Evolutionary conservation across 345 rosid genomes (phyloP), one percentile per base, ranked within the genome.

Genomic region (Toxicodendron radicans): DNA sequence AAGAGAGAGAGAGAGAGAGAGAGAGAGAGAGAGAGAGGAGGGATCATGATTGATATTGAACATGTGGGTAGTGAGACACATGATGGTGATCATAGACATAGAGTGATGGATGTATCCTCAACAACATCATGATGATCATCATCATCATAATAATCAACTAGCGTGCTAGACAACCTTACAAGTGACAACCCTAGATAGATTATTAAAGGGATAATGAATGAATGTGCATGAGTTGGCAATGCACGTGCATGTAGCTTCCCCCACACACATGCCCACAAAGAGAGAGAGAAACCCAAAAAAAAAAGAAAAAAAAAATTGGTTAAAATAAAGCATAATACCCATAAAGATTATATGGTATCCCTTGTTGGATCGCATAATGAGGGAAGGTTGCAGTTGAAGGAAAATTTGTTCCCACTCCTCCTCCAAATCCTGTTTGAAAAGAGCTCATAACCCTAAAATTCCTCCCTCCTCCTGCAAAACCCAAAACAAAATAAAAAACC

Each of bases 361-460:
- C 93, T 84, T 85, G 93, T 70, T 87, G 96, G 81, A 89, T 84
- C 79, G 93, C 91, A 87, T 91, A 93, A 87, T 90, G 98, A 75
- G 97, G 91, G 83, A 87, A 91, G 84, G 95, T 85, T 72, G 91
- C 81, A 46, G 92, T 86, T 8, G 97, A 89, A 78, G 90, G 87
- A 87, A 92, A 87, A 82, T 91, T 82, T 80, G 95, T 43, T 70
- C 84, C 82, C 8, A 82, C 81, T 1, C 87, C 83, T 5, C 84
- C 86, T 18, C 94, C 97, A 76, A 86, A 81, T 43, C 87, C 96
- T 59, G 93, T 85, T 89, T 89, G 96, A 78, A 85, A 92, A 64
- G 90, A 83, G 73, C 85, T 85, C 85, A 86, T 85, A 60, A 79
- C 90, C 89, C 93, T 91, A 64, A 89, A 80, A 79, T 85, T 87